Conservation (phyloP, 257 asterid genomes). For the Ehretia macrophylla region DNA sequence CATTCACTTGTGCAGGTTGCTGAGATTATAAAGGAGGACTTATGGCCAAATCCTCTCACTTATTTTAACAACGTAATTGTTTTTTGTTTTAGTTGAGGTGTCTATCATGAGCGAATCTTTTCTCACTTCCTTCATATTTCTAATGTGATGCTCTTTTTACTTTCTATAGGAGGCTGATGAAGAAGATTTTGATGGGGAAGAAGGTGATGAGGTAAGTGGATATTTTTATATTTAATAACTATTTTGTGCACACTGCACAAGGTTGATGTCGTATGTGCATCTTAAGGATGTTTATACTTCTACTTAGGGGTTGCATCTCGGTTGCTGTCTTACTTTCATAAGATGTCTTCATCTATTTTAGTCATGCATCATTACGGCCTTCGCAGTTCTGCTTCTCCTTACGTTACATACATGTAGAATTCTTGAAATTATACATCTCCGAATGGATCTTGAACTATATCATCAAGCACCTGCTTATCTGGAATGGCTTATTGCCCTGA, state of each 20-base stretch:
- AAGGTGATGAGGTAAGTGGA: slow-evolving; percentile 34
- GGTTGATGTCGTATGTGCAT: too few species aligned
- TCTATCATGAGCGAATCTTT: background rate
- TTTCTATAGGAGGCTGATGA: slow-evolving; percentile 36
- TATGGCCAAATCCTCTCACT: slow-evolving; percentile 63
- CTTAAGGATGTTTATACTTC: too few species aligned
- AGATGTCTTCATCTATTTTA: background rate
- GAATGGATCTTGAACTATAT: too few species aligned
- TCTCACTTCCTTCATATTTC: background rate
- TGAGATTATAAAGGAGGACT: slow-evolving; percentile 61
- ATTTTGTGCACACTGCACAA: too few species aligned
- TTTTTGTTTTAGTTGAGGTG: background rate
- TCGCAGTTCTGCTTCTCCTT: too few species aligned
- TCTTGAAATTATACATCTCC: too few species aligned
- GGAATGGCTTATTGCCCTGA: too few species aligned
- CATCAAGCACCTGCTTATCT: too few species aligned
- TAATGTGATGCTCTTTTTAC: background rate
- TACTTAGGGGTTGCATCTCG: too few species aligned
- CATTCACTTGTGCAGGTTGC: slow-evolving; percentile 33
- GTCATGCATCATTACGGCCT: too few species aligned
- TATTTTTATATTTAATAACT: too few species aligned
- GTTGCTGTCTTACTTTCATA: background rate
- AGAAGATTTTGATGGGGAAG: slow-evolving; percentile 36
- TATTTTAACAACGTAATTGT: slow-evolving; percentile 40
- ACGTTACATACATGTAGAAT: too few species aligned